A percentile compares a stretch with the other conserved stretches of the same genome.
phyloP scores from a whole-genome alignment of 1,284 basidiomycete species.

The Puccinia hordei region DNA sequence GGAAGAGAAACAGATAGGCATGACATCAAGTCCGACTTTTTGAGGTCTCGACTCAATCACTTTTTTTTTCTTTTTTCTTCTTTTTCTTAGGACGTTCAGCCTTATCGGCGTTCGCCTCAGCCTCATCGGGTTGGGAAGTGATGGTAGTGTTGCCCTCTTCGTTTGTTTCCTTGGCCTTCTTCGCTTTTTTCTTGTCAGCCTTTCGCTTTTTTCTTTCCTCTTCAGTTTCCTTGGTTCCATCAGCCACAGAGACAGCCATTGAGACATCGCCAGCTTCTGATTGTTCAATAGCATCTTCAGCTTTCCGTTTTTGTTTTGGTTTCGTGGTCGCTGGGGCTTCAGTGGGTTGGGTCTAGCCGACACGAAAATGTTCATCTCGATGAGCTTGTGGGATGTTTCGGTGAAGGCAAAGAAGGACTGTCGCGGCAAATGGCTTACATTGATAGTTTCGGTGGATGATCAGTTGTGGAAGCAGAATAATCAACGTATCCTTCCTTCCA shows the following conservation, averaged over 20 bases:
- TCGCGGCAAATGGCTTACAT: constrained; percentile 51
- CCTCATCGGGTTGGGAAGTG: constrained; percentile 11
- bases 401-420: constrained; percentile 21
- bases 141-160: constrained; percentile 30
- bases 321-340: constrained; percentile 54
- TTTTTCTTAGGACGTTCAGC: constrained; percentile 40
- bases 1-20: background rate
- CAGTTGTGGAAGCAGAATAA: constrained; percentile 66
- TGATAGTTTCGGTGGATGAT: constrained; percentile 56
- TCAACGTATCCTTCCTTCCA: constrained; percentile 95
- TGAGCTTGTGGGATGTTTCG: background rate
- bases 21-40: background rate
- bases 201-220: constrained; percentile 58
- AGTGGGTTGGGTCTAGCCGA: constrained; percentile 39
- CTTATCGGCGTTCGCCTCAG: background rate
- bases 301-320: constrained; percentile 56
- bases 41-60: background rate
- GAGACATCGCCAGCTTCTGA: constrained; percentile 61
- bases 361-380: background rate
- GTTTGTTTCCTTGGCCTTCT: constrained; percentile 53
- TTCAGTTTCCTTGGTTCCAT: constrained; percentile 55
- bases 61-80: constrained; percentile 53
- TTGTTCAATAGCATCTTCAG: constrained; percentile 55
- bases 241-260: constrained; percentile 62
- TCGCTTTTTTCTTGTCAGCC: constrained; percentile 59